Evolutionary conservation across 768 basidiomycete genomes (phyloP).

Genomic region (Sporobolomyces phaffii): DNA sequence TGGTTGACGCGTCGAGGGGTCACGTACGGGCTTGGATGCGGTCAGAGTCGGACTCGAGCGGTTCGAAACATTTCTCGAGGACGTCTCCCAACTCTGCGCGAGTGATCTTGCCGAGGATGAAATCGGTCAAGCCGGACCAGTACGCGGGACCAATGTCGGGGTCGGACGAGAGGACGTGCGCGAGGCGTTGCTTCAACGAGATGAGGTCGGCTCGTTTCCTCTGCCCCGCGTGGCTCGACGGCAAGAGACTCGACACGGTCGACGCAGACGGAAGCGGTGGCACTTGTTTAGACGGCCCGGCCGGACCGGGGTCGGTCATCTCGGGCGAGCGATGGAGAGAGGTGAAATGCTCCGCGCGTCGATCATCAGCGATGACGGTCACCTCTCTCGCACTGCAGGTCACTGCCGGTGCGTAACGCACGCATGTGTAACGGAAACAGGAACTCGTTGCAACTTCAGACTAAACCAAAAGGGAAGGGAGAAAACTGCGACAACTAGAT

Average conservation of each 20-base stretch:
- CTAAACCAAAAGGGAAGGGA: too few species aligned
- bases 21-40: conserved; percentile 6
- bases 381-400: too few species aligned
- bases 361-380: too few species aligned
- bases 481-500: too few species aligned
- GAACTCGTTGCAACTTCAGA: too few species aligned
- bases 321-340: too few species aligned
- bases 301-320: too few species aligned
- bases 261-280: too few species aligned
- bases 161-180: conserved; percentile 17
- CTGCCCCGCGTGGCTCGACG: not conserved
- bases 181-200: conserved; percentile 38
- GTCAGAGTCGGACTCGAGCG: not conserved
- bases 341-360: too few species aligned
- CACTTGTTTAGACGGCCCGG: too few species aligned
- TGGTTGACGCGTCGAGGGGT: not conserved
- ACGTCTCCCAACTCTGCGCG: conserved; percentile 36
- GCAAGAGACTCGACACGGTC: not conserved
- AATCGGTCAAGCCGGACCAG: conserved; percentile 37
- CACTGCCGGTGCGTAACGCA: too few species aligned
- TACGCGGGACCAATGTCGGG: conserved; percentile 21
- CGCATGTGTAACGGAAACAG: too few species aligned
- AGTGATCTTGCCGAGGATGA: conserved; percentile 38
- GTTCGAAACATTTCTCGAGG: conserved; percentile 10
- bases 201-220: conserved; percentile 37